Evolutionary conservation across 352 stramenopile species (phyloP), one percentile per base, ranked within the genome.

Genomic region (Aphanomyces cochlioides): DNA sequence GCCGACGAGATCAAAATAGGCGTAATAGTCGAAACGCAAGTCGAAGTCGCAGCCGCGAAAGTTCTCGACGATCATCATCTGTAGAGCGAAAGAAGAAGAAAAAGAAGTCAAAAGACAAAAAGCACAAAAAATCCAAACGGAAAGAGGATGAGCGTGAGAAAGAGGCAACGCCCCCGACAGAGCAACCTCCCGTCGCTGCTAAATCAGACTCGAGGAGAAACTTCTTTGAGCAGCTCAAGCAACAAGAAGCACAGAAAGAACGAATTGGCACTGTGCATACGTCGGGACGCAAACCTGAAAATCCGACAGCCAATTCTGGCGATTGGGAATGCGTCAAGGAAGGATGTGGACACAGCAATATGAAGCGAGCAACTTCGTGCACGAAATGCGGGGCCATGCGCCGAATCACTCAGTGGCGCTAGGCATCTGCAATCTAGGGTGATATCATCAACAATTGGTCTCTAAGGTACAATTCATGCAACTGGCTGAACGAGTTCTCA

Each of bases 251-350:
- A n/a, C 10, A 12, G 21, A 69, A 69, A 17, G 63, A 41, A 5
- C 43, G 19, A 13, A 34, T 69, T 28, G 63, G 63, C 21, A 69
- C 63, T 12, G 38, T 69, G 3, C 63, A 69, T 40, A 19, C 63
- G 12, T 61, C 47, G 8, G 63, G 63, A 15, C 47, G 38, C 47
- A 69, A 69, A 15, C 19, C n/a, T 13, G 63, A 69, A 43, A 61
- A 38, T 19, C 43, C 36, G 28, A 61, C 63, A n/a, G 34, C 37
- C 43, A 17, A n/a, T n/a, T 45, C 17, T 17, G 63, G 59, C 63
- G 59, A 69, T 28, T 69, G 63, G 63, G 63, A 69, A 7, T 69
- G 63, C 63, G 50, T 69, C 36, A 69, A 69, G 38, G 36, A 43
- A 4, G 63, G 63, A 3, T 69, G 63, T 28, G 41, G 63, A 13